Conservation (phyloP, 257 asterid species). For the Salvia rosmarinus region DNA sequence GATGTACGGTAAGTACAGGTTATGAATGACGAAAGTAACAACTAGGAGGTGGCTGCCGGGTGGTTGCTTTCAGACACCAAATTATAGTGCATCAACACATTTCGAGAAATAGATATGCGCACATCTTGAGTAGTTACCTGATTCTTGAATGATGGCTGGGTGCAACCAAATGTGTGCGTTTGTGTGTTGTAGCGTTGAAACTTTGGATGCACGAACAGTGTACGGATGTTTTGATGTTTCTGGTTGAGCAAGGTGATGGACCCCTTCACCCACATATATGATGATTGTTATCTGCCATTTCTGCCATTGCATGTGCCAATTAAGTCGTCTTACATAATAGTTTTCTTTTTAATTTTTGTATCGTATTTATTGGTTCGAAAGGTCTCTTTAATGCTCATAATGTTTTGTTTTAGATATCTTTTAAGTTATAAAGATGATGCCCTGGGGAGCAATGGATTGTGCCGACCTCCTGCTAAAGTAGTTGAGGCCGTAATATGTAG, state of each 20-base stretch:
- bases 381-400: conserved; percentile 24
- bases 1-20: neutral
- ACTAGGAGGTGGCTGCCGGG: conserved; percentile 7
- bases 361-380: too few species aligned
- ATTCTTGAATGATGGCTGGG: conserved; percentile 5
- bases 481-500: too few species aligned
- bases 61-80: conserved; percentile 9
- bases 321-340: neutral
- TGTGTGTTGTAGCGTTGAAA: neutral
- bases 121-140: neutral
- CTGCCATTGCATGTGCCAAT: conserved; percentile 36
- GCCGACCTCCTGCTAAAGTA: too few species aligned
- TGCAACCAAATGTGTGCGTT: neutral
- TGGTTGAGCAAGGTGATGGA: conserved; percentile 33
- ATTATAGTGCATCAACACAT: neutral
- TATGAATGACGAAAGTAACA: conserved; percentile 30
- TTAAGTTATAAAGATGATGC: too few species aligned
- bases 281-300: conserved; percentile 5
- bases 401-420: conserved; percentile 28
- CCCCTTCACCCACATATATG: conserved; percentile 23
- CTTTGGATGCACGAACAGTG: conserved; percentile 2
- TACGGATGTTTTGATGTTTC: conserved; percentile 23
- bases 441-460: too few species aligned
- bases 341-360: too few species aligned
- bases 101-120: conserved; percentile 11